Base-by-base conservation (phyloP, 495 filamentous ascomycete genomes). In the Thozetella sp. region DNA sequence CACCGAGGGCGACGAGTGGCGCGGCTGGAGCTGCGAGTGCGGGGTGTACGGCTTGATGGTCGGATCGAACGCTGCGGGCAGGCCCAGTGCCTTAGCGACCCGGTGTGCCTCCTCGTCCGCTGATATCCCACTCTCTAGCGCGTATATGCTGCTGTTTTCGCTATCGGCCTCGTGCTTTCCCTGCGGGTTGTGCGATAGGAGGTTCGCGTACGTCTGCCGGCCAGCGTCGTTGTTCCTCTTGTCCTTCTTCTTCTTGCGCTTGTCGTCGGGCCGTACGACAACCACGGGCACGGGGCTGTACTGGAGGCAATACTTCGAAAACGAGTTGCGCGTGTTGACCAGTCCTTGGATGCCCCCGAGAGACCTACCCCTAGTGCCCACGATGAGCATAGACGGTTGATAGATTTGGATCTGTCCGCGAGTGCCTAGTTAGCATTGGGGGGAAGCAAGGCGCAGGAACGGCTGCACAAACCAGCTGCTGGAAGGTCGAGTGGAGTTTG, bases 281-380 rank as follows among this genome's bases (percentile, higher is more conserved):
- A 97, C 92, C 1, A 97, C 94, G n/a, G 95, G 95, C 20, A 99
- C 91, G 1, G 95, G 95, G 9, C 92, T 97, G 72, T 96, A 91
- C 70, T 98, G 94, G 13, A 97, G 82, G 64, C 95, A 97, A 77
- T 96, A 99, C 67, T 97, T 97, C 25, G 93, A 97, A 56, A 98
- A 93, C 0, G 93, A 97, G 62, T 92, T 95, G 25, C 81, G 78
- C 48, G 81, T 80, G 15, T 90, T 90, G 25, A 97, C 83, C n/a
- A 98, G 82, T 50, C 91, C 90, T 73, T 97, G 93, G 25, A 98
- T 84, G 52, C 95, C 93, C 40, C 91, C 91, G 4, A 97, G 80
- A 53, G 88, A 93, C 54, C 93, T 86, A 48, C 95, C 95, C 59
- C 90, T 84, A 2, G 95, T 98, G 30, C 95, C 95, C 22, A 99